These are phyloP conservation scores for Russula earlei DNA, from an alignment of 768 basidiomycete species.

Conservation along the genomic window DNA sequence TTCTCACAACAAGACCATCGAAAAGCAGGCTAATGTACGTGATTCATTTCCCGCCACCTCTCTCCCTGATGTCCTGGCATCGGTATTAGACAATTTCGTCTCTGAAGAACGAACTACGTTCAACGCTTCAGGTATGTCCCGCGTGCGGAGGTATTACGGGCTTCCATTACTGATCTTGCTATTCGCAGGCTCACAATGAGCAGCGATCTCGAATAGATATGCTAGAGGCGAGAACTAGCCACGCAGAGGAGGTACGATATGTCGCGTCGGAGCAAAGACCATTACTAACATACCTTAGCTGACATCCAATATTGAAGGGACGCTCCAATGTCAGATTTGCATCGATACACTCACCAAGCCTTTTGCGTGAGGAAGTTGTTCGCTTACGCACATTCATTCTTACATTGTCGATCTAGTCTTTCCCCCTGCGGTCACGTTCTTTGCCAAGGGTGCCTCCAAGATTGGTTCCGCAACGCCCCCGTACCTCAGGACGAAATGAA, in stretches of 20 bases:
- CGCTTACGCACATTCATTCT: slow-evolving; percentile 2
- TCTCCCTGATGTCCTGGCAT: not conserved
- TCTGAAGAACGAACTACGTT: slow-evolving; percentile 34
- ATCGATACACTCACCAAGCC: slow-evolving; percentile 60
- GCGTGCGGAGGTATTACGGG: not conserved
- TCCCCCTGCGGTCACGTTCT: slow-evolving; percentile 73
- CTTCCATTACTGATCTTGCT: not conserved
- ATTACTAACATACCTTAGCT: slow-evolving; percentile 29
- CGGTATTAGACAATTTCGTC: slow-evolving; percentile 43
- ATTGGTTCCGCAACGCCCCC: slow-evolving; percentile 70
- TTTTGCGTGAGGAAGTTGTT: slow-evolving; percentile 43
- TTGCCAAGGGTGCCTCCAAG: slow-evolving; percentile 62
- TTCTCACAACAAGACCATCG: slow-evolving; percentile 40
- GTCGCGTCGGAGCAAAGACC: not conserved
- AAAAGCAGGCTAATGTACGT: slow-evolving; percentile 45
- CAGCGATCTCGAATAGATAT: slow-evolving; percentile 36
- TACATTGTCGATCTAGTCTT: slow-evolving; percentile 33
- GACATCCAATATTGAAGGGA: slow-evolving; percentile 45
- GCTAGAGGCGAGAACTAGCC: slow-evolving; percentile 38
- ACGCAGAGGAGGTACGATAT: slow-evolving; percentile 46
- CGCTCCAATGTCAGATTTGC: slow-evolving; percentile 68
- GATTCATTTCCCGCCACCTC: not conserved
- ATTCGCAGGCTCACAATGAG: slow-evolving; percentile 37
- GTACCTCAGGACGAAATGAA: slow-evolving; percentile 36
- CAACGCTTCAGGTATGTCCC: slow-evolving; percentile 31